Evolutionary conservation across 495 filamentous ascomycete species (phyloP).

Genomic region (Paragyromitra xinjiangensis): DNA sequence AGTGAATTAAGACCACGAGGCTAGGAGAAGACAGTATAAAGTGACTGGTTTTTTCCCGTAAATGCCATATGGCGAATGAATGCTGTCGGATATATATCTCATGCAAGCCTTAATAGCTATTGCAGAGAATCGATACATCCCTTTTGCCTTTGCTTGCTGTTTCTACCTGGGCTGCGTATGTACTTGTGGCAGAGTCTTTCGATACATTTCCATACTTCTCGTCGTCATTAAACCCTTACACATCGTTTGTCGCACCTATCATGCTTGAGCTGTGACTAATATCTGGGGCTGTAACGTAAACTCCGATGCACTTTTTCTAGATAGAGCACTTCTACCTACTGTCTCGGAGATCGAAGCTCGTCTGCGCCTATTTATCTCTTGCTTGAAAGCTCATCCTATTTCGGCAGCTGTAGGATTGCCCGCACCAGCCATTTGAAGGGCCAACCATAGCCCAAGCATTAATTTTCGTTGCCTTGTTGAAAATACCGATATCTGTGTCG

Average conservation of each 20-base stretch:
- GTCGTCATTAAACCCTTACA: background rate
- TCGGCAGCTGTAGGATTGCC: too few relatives aligned
- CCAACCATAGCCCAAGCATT: too few relatives aligned
- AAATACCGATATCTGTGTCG: too few relatives aligned
- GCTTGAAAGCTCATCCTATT: too few relatives aligned
- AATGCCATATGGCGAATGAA: background rate
- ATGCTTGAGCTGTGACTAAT: background rate
- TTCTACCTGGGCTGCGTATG: background rate
- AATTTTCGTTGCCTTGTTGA: too few relatives aligned
- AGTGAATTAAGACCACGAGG: background rate
- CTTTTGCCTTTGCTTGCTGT: background rate
- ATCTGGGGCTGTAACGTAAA: background rate
- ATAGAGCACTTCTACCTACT: too few relatives aligned
- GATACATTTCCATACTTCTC: background rate
- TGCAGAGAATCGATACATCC: background rate
- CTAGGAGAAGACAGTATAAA: background rate
- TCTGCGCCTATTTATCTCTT: too few relatives aligned
- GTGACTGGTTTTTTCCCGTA: background rate
- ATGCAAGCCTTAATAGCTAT: background rate
- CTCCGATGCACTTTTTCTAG: too few relatives aligned
- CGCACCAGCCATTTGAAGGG: too few relatives aligned
- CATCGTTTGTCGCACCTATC: background rate
- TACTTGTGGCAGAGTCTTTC: too few relatives aligned
- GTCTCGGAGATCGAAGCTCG: too few relatives aligned
- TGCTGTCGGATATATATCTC: background rate